Percentiles rank a stretch among this genome's conserved stretches.
Conservation (phyloP, 805 yeast genomes). For the Pichia manshurica region DNA sequence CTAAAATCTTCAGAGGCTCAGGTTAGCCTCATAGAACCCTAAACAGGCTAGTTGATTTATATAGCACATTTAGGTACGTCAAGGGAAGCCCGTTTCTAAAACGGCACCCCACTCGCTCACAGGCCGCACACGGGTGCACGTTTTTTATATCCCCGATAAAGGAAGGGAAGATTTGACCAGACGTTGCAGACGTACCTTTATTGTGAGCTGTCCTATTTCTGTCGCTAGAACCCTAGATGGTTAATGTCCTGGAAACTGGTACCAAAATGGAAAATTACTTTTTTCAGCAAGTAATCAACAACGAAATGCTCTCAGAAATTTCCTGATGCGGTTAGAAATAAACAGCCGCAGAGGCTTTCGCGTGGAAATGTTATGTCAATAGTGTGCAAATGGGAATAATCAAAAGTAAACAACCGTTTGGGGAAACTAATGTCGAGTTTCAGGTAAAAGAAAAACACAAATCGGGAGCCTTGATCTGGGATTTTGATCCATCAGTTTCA, state of each 20-base stretch:
- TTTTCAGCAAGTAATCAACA: background rate
- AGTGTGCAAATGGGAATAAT: background rate
- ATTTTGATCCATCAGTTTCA: conserved; percentile 1
- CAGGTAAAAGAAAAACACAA: conserved; percentile 11
- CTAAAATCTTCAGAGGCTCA: too few relatives aligned
- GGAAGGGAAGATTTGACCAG: too few relatives aligned
- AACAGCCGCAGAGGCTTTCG: background rate
- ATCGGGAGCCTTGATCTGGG: background rate
- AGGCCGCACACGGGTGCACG: too few relatives aligned
- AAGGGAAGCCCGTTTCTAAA: too few relatives aligned
- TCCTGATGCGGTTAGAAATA: background rate
- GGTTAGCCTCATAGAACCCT: too few relatives aligned
- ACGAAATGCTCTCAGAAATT: background rate
- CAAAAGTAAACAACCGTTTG: conserved; percentile 7
- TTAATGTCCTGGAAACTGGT: background rate
- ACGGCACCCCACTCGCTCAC: too few relatives aligned
- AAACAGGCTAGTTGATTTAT: too few relatives aligned
- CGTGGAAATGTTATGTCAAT: background rate
- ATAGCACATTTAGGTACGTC: too few relatives aligned
- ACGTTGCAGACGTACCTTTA: too few relatives aligned
- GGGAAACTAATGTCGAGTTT: conserved; percentile 4
- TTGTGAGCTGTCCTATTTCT: too few relatives aligned
- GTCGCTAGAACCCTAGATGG: too few relatives aligned
- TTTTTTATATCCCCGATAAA: too few relatives aligned
- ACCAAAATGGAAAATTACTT: conserved; percentile 3